Evolutionary conservation across 768 basidiomycete species (phyloP).

Genomic region (Tricholoma sp.): DNA sequence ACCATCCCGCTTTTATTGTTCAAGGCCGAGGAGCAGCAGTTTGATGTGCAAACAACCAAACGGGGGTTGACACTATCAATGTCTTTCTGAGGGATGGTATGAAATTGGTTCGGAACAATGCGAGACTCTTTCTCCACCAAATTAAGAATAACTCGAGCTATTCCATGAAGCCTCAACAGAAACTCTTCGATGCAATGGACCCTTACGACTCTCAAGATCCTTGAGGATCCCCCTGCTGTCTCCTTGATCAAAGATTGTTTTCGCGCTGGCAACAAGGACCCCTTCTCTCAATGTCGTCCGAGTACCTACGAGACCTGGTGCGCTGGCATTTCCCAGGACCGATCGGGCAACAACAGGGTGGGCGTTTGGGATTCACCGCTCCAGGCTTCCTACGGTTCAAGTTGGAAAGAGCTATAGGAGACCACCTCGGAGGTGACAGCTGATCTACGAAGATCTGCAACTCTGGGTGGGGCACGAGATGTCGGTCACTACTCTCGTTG

Average conservation of each 20-base stretch:
- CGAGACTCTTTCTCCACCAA: slow-evolving; percentile 22
- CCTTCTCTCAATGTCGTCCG: not conserved
- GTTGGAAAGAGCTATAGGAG: not conserved
- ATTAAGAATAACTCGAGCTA: slow-evolving; percentile 17
- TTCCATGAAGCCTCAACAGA: slow-evolving; percentile 1
- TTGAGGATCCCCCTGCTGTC: slow-evolving; percentile 8
- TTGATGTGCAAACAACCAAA: slow-evolving; percentile 19
- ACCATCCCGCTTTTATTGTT: slow-evolving; percentile 14
- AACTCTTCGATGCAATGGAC: slow-evolving; percentile 21
- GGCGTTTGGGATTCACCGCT: not conserved
- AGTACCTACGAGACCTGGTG: not conserved
- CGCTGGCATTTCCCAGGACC: not conserved
- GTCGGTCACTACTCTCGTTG: not conserved
- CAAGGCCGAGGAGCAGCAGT: slow-evolving; percentile 22
- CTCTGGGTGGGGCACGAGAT: not conserved
- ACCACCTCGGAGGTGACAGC: slow-evolving; percentile 1
- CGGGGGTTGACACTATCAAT: slow-evolving; percentile 19
- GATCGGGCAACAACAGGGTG: not conserved
- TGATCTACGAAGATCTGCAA: not conserved
- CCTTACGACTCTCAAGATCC: slow-evolving; percentile 16
- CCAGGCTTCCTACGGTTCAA: slow-evolving; percentile 1
- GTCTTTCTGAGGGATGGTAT: slow-evolving; percentile 12
- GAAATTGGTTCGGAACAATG: slow-evolving; percentile 9
- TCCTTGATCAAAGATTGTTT: slow-evolving; percentile 20
- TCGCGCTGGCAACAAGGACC: slow-evolving; percentile 13